Conservation (phyloP, 495 filamentous ascomycete species). For the Staphylotrichum tortipilum region DNA sequence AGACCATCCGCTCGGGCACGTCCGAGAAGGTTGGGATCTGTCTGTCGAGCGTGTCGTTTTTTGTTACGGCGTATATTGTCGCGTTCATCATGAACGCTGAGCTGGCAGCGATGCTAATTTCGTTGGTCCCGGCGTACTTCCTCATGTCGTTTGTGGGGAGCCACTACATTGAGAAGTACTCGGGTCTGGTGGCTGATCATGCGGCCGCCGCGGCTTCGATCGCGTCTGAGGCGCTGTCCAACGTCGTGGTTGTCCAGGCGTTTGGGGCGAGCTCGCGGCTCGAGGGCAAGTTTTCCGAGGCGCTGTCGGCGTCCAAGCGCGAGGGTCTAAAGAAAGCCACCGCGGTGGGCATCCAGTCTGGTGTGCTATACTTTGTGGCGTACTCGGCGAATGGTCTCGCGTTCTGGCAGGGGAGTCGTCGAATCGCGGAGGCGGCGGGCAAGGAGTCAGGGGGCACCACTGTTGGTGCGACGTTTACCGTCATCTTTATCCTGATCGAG, state of each 20-base stretch:
- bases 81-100: slow-evolving; percentile 52
- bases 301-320: slow-evolving; percentile 38
- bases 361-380: slow-evolving; percentile 62
- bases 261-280: slow-evolving; percentile 36
- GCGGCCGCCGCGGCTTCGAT: slow-evolving; percentile 33
- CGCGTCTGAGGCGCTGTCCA: slow-evolving; percentile 37
- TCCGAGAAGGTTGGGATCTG: slow-evolving; percentile 60
- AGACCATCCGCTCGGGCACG: slow-evolving; percentile 53
- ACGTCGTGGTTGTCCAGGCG: slow-evolving; percentile 43
- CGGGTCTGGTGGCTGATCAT: slow-evolving; percentile 42
- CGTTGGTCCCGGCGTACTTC: slow-evolving; percentile 56
- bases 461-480: slow-evolving; percentile 23
- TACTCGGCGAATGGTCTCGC: slow-evolving; percentile 82
- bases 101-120: slow-evolving; percentile 47
- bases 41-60: slow-evolving; percentile 50
- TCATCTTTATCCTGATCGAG: slow-evolving; percentile 25
- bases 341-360: slow-evolving; percentile 52
- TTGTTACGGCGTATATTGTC: slow-evolving; percentile 55
- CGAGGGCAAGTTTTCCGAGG: slow-evolving; percentile 46
- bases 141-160: slow-evolving; percentile 56
- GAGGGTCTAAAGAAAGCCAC: slow-evolving; percentile 51
- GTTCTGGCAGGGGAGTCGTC: slow-evolving; percentile 87
- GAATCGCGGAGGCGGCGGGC: slow-evolving; percentile 54
- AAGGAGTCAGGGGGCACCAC: slow-evolving; percentile 12
- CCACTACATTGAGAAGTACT: slow-evolving; percentile 51